Conservation (phyloP, 2,329 filamentous ascomycete genomes). For the Berkeleyomyces rouxiae region DNA sequence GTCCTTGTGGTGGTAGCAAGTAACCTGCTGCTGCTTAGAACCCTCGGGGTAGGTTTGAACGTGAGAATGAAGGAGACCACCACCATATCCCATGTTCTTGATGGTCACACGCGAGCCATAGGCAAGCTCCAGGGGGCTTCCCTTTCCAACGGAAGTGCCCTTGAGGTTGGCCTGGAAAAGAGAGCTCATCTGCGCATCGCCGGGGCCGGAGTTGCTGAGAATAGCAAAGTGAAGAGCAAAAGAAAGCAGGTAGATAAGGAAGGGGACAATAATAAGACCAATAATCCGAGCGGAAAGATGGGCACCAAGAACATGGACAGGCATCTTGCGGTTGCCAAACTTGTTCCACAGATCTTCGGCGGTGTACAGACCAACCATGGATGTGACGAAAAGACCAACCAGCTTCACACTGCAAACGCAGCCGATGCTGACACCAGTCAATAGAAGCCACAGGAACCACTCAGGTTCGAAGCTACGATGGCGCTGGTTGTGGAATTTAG, state of each 20-base stretch:
- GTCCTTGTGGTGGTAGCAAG: conserved; percentile 99
- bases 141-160: conserved; percentile 84
- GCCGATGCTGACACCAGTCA: conserved; percentile 89
- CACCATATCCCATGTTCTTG: conserved; percentile 99
- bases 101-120: conserved; percentile 78
- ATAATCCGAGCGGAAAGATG: conserved; percentile 69
- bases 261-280: conserved; percentile 74
- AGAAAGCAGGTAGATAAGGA: conserved; percentile 86
- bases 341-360: conserved; percentile 96
- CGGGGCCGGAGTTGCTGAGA: conserved; percentile 81
- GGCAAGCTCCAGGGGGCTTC: conserved; percentile 85
- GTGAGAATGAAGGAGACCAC: conserved; percentile 89
- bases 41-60: conserved; percentile 92
- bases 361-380: conserved; percentile 88
- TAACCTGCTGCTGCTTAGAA: conserved; percentile 87
- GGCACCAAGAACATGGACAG: conserved; percentile 57
- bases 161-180: conserved; percentile 94
- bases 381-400: conserved; percentile 90
- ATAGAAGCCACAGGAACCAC: conserved; percentile 88
- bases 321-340: conserved; percentile 88
- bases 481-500: conserved; percentile 83
- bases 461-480: conserved; percentile 72
- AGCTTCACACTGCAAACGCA: conserved; percentile 98
- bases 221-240: conserved; percentile 93
- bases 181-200: conserved; percentile 99